Conservation (phyloP, 768 basidiomycete genomes). For the Pisolithus sp. region DNA sequence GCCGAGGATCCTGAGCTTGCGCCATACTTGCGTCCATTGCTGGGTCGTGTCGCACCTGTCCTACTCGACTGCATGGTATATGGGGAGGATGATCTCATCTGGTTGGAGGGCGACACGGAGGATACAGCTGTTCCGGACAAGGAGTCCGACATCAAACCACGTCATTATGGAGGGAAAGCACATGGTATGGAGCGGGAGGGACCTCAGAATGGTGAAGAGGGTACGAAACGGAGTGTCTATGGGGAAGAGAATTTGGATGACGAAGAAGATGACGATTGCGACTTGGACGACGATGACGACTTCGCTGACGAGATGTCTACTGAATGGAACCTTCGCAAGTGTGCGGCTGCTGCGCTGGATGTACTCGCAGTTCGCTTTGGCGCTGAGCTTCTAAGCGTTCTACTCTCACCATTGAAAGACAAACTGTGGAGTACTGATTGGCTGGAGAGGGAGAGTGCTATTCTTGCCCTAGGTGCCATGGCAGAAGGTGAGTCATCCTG, state of each 20-base stretch:
- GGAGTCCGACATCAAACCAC: slow-evolving; percentile 93
- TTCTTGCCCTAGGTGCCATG: slow-evolving; percentile 94
- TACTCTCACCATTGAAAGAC: slow-evolving; percentile 85
- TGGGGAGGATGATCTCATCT: slow-evolving; percentile 91
- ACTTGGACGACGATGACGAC: slow-evolving; percentile 76
- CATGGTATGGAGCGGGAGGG: slow-evolving; percentile 79
- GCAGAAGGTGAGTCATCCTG: slow-evolving; percentile 71
- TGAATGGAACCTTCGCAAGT: slow-evolving; percentile 98
- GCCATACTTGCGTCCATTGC: slow-evolving; percentile 75
- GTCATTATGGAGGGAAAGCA: slow-evolving; percentile 79
- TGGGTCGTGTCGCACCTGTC: slow-evolving; percentile 89
- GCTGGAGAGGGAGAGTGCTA: slow-evolving; percentile 92
- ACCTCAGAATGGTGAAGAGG: slow-evolving; percentile 31
- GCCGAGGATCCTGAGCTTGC: slow-evolving; percentile 90
- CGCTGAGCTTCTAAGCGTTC: slow-evolving; percentile 80
- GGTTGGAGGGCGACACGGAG: slow-evolving; percentile 88
- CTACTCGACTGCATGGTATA: slow-evolving; percentile 98
- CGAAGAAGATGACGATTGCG: slow-evolving; percentile 85
- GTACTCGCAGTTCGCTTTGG: slow-evolving; percentile 93
- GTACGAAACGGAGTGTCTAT: slow-evolving; percentile 50
- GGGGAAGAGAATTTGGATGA: slow-evolving; percentile 79
- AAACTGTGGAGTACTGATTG: slow-evolving; percentile 92
- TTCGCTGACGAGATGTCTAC: slow-evolving; percentile 96
- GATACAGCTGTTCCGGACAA: slow-evolving; percentile 89
- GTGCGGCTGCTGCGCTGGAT: slow-evolving; percentile 94